phyloP scores from a whole-genome alignment of 108 stramenopile genomes.

The Nitzschia putrida region DNA sequence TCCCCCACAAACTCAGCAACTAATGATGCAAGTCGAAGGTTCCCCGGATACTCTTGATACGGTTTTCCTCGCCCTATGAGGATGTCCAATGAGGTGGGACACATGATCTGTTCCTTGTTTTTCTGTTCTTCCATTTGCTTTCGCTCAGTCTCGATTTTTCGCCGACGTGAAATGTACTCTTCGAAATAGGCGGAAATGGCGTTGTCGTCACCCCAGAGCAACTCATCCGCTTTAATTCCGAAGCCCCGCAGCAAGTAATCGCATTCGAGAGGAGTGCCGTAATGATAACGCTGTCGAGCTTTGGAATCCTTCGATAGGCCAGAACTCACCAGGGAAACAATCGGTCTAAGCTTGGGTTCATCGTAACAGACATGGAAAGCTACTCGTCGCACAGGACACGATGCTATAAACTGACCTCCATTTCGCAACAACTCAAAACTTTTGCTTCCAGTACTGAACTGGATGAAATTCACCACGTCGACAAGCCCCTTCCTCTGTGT shows the following conservation, averaged over 20 bases:
- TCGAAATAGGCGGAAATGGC: background rate
- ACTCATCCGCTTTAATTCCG: background rate
- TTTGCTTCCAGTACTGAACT: too few relatives aligned
- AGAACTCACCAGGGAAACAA: background rate
- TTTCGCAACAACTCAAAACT: too few relatives aligned
- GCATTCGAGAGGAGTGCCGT: background rate
- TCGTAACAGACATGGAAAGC: background rate
- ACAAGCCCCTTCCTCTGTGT: slow-evolving; percentile 14
- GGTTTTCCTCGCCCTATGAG: slow-evolving; percentile 18
- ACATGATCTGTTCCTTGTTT: background rate
- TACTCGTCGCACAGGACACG: background rate
- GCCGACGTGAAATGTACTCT: background rate
- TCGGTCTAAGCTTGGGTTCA: background rate
- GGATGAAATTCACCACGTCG: background rate
- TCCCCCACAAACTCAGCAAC: background rate
- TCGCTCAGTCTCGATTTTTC: background rate
- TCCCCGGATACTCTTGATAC: slow-evolving; percentile 13
- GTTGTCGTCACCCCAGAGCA: background rate
- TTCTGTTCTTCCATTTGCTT: background rate
- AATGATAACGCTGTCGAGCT: background rate
- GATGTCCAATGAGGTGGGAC: slow-evolving; percentile 5
- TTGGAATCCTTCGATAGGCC: background rate
- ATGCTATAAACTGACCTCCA: too few relatives aligned
- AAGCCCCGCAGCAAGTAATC: background rate
- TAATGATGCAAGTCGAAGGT: background rate